Evolutionary conservation across 176 grass and related monocot genomes (phyloP).

Genomic region (Oryza brachyantha): DNA sequence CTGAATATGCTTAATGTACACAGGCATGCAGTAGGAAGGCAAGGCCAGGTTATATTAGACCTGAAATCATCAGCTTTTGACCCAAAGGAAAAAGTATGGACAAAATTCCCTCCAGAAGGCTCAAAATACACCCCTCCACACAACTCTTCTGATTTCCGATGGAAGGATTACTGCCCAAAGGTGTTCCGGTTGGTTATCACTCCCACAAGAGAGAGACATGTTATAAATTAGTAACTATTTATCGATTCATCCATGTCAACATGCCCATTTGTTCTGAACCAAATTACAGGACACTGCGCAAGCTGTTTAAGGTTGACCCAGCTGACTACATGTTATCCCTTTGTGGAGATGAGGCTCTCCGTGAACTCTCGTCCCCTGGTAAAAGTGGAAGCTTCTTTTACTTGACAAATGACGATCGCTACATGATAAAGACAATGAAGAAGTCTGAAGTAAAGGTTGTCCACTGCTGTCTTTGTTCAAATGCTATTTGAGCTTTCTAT

Average conservation of each 20-base stretch:
- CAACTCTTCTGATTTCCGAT: conserved; percentile 88
- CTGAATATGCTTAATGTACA: conserved; percentile 30
- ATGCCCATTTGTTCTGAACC: conserved; percentile 32
- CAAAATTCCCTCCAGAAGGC: conserved; percentile 94
- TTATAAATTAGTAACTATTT: conserved; percentile 21
- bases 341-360: conserved; percentile 84
- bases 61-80: conserved; percentile 89
- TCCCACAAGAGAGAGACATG: conserved; percentile 26
- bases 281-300: conserved; percentile 62
- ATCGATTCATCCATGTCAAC: conserved; percentile 1
- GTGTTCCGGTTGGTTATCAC: conserved; percentile 83
- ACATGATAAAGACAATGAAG: conserved; percentile 99
- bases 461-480: conserved; percentile 9
- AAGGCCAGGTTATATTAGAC: conserved; percentile 61
- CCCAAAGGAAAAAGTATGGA: conserved; percentile 92
- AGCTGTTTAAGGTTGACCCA: conserved; percentile 89
- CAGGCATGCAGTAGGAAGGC: conserved; percentile 92
- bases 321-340: conserved; percentile 94
- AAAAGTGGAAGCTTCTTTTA: conserved; percentile 99
- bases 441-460: conserved; percentile 86
- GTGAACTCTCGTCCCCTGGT: conserved; percentile 85
- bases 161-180: conserved; percentile 98
- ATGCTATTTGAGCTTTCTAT: conserved; percentile 13
- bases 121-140: conserved; percentile 90
- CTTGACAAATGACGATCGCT: conserved; percentile 75